Percentiles rank a stretch among this genome's conserved stretches.
Conservation (phyloP, 495 filamentous ascomycete genomes). For the Podospora pseudoanserina region DNA sequence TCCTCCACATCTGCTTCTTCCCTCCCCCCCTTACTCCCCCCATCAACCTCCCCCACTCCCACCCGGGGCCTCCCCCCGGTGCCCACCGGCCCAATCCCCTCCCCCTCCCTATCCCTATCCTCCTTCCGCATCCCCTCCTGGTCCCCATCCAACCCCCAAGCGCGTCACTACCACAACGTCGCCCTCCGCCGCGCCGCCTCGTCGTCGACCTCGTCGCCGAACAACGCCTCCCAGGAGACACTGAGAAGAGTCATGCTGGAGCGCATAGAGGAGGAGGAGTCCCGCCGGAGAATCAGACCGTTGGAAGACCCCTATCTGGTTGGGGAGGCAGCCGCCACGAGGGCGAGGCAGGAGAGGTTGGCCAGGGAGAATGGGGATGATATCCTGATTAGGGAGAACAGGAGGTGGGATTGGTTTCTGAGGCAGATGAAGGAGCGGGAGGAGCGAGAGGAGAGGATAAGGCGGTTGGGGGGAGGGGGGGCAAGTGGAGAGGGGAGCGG, state of each 20-base stretch:
- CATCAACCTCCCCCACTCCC: conserved; percentile 1
- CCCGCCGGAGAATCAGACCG: conserved; percentile 36
- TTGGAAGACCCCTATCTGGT: conserved; percentile 53
- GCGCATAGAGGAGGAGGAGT: conserved; percentile 37
- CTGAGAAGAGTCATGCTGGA: conserved; percentile 28
- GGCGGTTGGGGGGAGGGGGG: neutral
- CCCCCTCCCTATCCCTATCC: conserved; percentile 32
- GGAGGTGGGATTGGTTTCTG: conserved; percentile 47
- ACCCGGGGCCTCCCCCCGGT: conserved; percentile 38
- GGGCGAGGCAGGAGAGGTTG: conserved; percentile 42
- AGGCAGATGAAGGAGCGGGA: neutral
- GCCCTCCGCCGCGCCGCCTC: conserved; percentile 45
- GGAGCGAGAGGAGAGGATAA: neutral
- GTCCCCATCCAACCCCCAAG: conserved; percentile 44
- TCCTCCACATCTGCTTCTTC: neutral
- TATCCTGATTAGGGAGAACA: conserved; percentile 43
- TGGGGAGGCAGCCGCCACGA: conserved; percentile 48
- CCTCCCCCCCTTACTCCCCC: conserved; percentile 20
- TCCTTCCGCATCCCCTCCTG: conserved; percentile 45
- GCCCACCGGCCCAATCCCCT: conserved; percentile 29
- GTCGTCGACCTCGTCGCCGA: conserved; percentile 19
- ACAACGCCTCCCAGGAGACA: conserved; percentile 16
- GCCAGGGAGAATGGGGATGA: conserved; percentile 46
- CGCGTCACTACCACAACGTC: conserved; percentile 48
- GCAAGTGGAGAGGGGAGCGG: neutral